Evolutionary conservation across 2,329 filamentous ascomycete species (phyloP).

Genomic region (Amauroascus verrucosus): DNA sequence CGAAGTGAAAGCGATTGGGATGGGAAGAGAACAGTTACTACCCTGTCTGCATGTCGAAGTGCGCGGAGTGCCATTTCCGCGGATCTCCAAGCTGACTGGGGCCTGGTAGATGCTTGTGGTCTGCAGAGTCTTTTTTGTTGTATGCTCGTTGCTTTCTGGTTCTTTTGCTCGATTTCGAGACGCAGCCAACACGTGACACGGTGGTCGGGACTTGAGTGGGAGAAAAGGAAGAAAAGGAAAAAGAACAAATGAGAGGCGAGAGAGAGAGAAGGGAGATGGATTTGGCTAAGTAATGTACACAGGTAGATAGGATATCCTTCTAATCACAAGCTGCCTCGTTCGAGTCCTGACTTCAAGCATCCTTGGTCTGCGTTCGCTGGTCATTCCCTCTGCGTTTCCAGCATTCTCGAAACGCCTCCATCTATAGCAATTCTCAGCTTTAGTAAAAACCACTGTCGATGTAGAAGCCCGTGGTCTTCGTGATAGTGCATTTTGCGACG

Average conservation of each 20-base stretch:
- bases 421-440: conserved; percentile 43
- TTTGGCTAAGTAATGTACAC: conserved; percentile 7
- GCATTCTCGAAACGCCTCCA: conserved; percentile 79
- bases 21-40: background rate
- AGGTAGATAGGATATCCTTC: background rate
- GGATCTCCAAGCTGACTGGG: background rate
- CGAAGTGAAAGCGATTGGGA: background rate
- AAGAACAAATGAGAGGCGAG: background rate
- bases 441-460: background rate
- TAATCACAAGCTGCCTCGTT: background rate
- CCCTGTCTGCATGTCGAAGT: conserved; percentile 1
- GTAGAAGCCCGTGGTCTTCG: too few relatives aligned
- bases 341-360: conserved; percentile 49
- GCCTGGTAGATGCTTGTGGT: background rate
- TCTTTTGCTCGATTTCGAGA: background rate
- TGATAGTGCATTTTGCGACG: background rate
- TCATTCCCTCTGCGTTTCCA: conserved; percentile 89
- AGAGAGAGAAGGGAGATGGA: conserved; percentile 2
- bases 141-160: background rate
- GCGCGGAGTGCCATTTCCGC: conserved; percentile 8
- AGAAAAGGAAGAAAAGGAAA: background rate
- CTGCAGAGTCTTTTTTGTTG: background rate
- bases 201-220: too few relatives aligned
- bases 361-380: conserved; percentile 65
- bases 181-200: background rate